Percentiles rank a stretch among this genome's conserved stretches.
Evolutionary conservation across 192 early-diverging fungal species (phyloP).

Genomic region (Geranomyces variabilis): DNA sequence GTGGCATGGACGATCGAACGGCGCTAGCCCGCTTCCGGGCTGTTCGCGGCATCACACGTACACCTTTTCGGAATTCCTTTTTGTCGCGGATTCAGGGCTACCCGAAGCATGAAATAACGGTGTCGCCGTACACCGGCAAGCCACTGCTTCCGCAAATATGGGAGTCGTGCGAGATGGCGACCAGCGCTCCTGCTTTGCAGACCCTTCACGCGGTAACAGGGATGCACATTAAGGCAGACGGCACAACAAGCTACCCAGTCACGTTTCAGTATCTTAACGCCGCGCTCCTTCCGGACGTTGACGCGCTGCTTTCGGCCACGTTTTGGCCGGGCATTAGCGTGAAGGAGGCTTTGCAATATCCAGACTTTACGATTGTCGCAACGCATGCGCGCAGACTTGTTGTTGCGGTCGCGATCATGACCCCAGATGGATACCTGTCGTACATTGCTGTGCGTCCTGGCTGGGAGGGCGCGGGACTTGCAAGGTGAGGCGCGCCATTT

Average conservation of each 20-base stretch:
- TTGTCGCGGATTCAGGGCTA: slow-evolving; percentile 71
- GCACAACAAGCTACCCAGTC: slow-evolving; percentile 49
- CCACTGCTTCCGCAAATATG: slow-evolving; percentile 82
- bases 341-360: slow-evolving; percentile 77
- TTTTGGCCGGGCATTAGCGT: slow-evolving; percentile 94
- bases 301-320: slow-evolving; percentile 69
- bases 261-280: slow-evolving; percentile 80
- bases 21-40: slow-evolving; percentile 28
- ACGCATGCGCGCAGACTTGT: slow-evolving; percentile 66
- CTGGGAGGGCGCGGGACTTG: slow-evolving; percentile 85
- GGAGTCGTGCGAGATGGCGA: slow-evolving; percentile 17
- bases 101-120: slow-evolving; percentile 50
- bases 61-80: slow-evolving; percentile 74
- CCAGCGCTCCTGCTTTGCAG: background rate
- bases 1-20: slow-evolving; percentile 18
- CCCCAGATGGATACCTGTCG: slow-evolving; percentile 87
- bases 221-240: slow-evolving; percentile 53
- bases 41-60: slow-evolving; percentile 49
- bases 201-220: slow-evolving; percentile 50
- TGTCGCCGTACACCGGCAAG: slow-evolving; percentile 73
- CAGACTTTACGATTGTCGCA: slow-evolving; percentile 84
- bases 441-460: slow-evolving; percentile 83
- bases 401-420: slow-evolving; percentile 87
- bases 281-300: slow-evolving; percentile 72
- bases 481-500: slow-evolving; percentile 49